Evolutionary conservation across 192 early-diverging fungal species (phyloP).

Genomic region (Mortierella hygrophila): DNA sequence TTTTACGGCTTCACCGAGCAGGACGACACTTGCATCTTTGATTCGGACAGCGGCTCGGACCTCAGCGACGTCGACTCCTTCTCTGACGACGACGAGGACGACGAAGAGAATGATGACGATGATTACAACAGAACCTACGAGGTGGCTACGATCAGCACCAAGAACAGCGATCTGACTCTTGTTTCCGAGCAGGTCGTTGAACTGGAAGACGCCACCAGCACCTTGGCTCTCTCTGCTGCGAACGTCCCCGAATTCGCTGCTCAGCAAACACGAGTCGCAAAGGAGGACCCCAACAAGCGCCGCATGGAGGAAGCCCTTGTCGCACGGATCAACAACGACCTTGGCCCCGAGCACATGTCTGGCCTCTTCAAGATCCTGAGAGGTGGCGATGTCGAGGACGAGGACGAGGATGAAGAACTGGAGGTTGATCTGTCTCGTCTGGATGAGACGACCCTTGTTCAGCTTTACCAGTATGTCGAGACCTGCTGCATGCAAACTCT

Average conservation of each 20-base stretch:
- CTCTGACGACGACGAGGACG: conserved; percentile 27
- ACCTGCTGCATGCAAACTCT: conserved; percentile 52
- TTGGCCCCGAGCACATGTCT: conserved; percentile 49
- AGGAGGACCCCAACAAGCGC: conserved; percentile 48
- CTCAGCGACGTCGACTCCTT: conserved; percentile 25
- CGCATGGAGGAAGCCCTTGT: conserved; percentile 48
- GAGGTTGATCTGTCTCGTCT: conserved; percentile 47
- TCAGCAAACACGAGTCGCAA: background rate
- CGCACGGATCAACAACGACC: conserved; percentile 48
- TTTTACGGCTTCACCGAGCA: conserved; percentile 48
- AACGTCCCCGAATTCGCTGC: background rate
- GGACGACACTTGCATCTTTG: background rate
- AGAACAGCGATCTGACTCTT: background rate
- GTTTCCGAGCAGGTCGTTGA: background rate
- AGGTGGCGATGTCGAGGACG: conserved; percentile 13
- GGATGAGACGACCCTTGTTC: conserved; percentile 44
- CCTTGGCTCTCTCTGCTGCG: background rate
- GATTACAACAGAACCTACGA: conserved; percentile 8
- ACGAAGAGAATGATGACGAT: conserved; percentile 20
- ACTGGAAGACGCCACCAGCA: background rate
- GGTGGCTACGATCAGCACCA: background rate
- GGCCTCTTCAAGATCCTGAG: conserved; percentile 50
- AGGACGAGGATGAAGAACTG: conserved; percentile 45
- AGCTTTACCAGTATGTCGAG: conserved; percentile 51
- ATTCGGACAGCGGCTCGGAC: conserved; percentile 40